Evolutionary conservation across 495 filamentous ascomycete species (phyloP), one percentile per base, ranked within the genome.

Genomic region (Penicillium simplicissimum): DNA sequence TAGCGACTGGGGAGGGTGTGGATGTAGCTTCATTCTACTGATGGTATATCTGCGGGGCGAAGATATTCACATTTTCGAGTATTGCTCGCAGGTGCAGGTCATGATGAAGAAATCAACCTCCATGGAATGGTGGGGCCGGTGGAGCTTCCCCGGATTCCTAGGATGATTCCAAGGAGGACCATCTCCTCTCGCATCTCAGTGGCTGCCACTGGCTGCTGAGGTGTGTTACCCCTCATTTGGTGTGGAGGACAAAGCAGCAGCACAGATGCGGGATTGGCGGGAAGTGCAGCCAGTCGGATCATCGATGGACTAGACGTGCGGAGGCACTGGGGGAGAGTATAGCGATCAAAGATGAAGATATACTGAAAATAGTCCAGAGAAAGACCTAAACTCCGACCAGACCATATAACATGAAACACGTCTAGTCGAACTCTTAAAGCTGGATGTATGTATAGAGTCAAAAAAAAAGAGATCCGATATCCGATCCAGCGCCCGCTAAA

Each of bases 111-210:
- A 8, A 19, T 31, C 4, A 52, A n/a, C n/a, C n/a, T n/a, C n/a
- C n/a, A n/a, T n/a, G n/a, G n/a, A 42, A 57, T 52, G 34, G 49
- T 60, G 64, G 53, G 57, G 59, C 52, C 34, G 2, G 54, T 60
- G 56, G 55, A 68, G 63, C 57, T 70, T 59, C 68, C 68, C 68
- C 68, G 21, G 66, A 63, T 71, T 67, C 51, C 31, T n/a, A 57
- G 35, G 11, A 58, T 38, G 3, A 17, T 68, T 67, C 49, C 21
- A 36, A 52, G 35, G 11, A 58, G 49, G 8, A 28, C 1, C 17
- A 51, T 17, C 61, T 25, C 48, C 37, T 45, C 17, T n/a, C 28
- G 43, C 13, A 17, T 58, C 19, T 58, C 49, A 52, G 19, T 43
- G 34, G 55, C 13, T 17, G 31, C 5, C 49, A 52, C 15, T 43